These are phyloP conservation scores for Ajuga chamaepitys DNA, from an alignment of 257 asterid species.

Conservation along the genomic window DNA sequence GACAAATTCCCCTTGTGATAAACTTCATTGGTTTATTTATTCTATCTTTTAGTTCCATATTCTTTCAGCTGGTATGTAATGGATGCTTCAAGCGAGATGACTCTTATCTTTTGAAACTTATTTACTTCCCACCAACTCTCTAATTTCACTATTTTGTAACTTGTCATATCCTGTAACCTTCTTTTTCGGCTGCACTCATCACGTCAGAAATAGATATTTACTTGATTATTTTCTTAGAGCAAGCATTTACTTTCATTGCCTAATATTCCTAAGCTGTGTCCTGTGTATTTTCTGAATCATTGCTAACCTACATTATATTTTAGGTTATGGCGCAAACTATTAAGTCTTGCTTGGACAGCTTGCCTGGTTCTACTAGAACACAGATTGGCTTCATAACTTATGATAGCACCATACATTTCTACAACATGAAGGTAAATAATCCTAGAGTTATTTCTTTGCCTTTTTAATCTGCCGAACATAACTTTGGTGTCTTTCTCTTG, in stretches of 20 bases:
- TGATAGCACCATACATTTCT: slow-evolving; percentile 93
- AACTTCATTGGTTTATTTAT: not conserved
- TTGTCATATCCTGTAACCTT: not conserved
- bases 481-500: slow-evolving; percentile 23
- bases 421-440: slow-evolving; percentile 78
- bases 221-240: not conserved
- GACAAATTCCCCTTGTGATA: not conserved
- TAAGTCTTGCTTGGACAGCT: slow-evolving; percentile 74
- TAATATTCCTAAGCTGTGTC: slow-evolving; percentile 8
- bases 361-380: slow-evolving; percentile 91
- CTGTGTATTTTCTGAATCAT: not conserved
- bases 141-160: slow-evolving; percentile 5
- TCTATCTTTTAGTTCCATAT: not conserved
- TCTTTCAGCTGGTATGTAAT: not conserved
- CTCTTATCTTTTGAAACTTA: not conserved
- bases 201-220: not conserved
- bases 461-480: slow-evolving; percentile 6
- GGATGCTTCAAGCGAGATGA: not conserved
- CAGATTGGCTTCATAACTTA: slow-evolving; percentile 94
- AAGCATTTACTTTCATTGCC: not conserved
- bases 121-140: not conserved
- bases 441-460: slow-evolving; percentile 12
- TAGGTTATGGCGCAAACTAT: slow-evolving; percentile 92
- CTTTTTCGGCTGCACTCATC: slow-evolving; percentile 1
- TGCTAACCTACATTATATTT: slow-evolving; percentile 14